Evolutionary conservation across 23 red algal species (phyloP).

Genomic region (Pyropia haitanensis): DNA sequence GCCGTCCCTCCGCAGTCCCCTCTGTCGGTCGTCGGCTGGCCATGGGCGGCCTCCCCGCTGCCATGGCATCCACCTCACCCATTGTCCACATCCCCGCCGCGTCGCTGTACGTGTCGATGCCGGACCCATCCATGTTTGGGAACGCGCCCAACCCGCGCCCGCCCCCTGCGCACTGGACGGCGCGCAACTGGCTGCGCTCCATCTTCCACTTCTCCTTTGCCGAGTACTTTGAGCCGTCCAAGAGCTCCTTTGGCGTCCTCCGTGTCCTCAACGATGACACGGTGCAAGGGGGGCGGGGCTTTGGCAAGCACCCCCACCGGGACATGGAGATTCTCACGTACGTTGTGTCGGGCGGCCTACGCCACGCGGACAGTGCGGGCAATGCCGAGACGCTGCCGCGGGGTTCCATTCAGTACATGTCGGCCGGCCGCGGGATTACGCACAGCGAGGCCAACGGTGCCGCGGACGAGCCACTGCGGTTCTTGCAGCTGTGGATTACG

Average conservation of each 20-base stretch:
- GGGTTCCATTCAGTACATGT: conserved; percentile 5
- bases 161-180: neutral
- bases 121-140: too few relatives aligned
- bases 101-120: too few relatives aligned
- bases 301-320: conserved; percentile 10
- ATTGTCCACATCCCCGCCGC: too few relatives aligned
- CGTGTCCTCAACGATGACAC: conserved; percentile 8
- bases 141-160: conserved; percentile 3
- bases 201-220: conserved; percentile 12
- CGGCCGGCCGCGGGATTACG: neutral
- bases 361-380: conserved; percentile 2
- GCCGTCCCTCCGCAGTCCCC: too few relatives aligned
- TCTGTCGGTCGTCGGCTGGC: too few relatives aligned
- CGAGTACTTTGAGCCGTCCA: neutral
- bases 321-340: conserved; percentile 8
- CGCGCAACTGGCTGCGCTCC: neutral
- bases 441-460: conserved; percentile 8
- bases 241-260: conserved; percentile 3
- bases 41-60: too few relatives aligned
- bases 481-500: conserved; percentile 10
- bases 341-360: conserved; percentile 3
- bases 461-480: neutral
- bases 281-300: neutral
- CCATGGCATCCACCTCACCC: too few relatives aligned
- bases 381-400: neutral